Base-by-base conservation (phyloP, 306 rosid genomes). In the Lupinus albus region DNA sequence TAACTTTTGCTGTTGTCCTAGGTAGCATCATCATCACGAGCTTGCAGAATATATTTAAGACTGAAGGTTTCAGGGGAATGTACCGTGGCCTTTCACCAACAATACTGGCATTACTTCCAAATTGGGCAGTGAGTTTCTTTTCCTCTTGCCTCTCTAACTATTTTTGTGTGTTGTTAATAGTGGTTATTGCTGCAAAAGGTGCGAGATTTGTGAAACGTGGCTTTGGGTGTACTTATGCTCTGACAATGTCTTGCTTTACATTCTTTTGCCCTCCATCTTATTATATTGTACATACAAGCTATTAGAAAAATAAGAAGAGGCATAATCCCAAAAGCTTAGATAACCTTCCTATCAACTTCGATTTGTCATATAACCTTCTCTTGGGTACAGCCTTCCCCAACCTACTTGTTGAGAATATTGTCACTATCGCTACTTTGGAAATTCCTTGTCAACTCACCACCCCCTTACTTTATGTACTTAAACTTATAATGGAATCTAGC, bases 51-150 rank as follows among this genome's bases (percentile, higher is more conserved):
- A 88, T 93, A 71, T 56, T 88, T 64, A 87, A 77, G 80, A 78
- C 83, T 3, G 97, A 93, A 76, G 99, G 99, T 74, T 69, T 90
- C 64, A 79, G 78, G 85, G 99, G 99, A 68, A 16, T 93, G 90
- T 93, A 90, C 78, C 90, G 95, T 25, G 30, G 30, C 30, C 30
- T 25, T 25, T 25, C 30, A 25, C 30, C 30, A 25, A 25, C 30
- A 25, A 25, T 25, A 25, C 30, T 25, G 30, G 30, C 99, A 7
- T 78, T 89, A 68, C 99, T 93, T 82, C 97, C 99, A 57, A 93
- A 88, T 59, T 93, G 97, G 99, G 97, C 97, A 7, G 99, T 93
- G 88, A 82, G 97, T 90, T 32, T 79, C 79, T 6, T 21, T 71
- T 70, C 48, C 41, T 20, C 51, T 65, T 66, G 32, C 48, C 51